Evolutionary conservation across 2,329 filamentous ascomycete species (phyloP).

Genomic region (Beauveria sp.): DNA sequence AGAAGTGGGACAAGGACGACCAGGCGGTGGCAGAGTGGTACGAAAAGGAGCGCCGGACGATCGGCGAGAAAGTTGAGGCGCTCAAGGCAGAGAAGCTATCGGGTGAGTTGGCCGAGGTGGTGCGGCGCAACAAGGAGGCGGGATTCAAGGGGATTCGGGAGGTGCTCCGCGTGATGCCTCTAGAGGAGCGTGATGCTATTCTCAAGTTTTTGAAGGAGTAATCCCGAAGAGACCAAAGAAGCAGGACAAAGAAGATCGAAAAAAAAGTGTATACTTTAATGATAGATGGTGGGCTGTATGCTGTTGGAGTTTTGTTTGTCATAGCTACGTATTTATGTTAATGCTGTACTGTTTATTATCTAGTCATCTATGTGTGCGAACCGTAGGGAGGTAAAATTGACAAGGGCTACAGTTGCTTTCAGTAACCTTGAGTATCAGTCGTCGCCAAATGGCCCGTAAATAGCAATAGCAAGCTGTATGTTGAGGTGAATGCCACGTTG

Average conservation of each 20-base stretch:
- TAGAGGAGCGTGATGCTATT: constrained; percentile 79
- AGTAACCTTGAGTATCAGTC: too few species aligned
- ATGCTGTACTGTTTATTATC: neutral
- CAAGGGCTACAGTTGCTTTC: too few species aligned
- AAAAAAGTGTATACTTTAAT: neutral
- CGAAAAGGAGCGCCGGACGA: constrained; percentile 80
- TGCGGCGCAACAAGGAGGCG: constrained; percentile 50
- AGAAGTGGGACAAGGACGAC: constrained; percentile 72
- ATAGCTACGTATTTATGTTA: constrained; percentile 4
- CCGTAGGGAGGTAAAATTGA: too few species aligned
- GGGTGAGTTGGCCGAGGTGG: constrained; percentile 36
- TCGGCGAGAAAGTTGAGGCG: constrained; percentile 76
- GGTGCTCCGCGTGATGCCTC: constrained; percentile 77
- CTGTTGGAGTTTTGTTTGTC: neutral
- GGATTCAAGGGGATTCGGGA: constrained; percentile 80
- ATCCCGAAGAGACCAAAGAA: neutral
- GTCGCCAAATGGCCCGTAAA: too few species aligned
- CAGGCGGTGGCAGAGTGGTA: constrained; percentile 88
- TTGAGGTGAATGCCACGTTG: too few species aligned
- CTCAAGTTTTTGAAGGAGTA: constrained; percentile 51
- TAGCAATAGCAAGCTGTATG: too few species aligned
- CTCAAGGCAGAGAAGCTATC: constrained; percentile 67
- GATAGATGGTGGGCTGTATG: constrained; percentile 2
- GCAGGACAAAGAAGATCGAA: neutral
- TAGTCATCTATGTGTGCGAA: constrained; percentile 15